A percentile compares a stretch with the other conserved stretches of the same genome.
Evolutionary conservation across 805 yeast genomes (phyloP).

Genomic region (Yarrowia alimentaria): DNA sequence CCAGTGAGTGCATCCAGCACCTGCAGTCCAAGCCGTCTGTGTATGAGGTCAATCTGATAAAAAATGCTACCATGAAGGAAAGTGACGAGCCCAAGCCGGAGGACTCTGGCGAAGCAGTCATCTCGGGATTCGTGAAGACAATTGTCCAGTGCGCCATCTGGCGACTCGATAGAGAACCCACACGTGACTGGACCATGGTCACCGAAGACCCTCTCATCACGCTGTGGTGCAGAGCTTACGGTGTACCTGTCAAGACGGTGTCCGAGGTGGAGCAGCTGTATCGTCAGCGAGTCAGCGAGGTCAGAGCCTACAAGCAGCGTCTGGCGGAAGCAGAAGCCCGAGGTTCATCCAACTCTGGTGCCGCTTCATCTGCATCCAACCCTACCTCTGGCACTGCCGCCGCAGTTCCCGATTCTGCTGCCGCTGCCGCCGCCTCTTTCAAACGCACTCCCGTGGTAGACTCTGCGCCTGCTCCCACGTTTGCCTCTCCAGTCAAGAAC

Average conservation of each 20-base stretch:
- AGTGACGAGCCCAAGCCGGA: not conserved
- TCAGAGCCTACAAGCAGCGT: not conserved
- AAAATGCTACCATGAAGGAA: slow-evolving; percentile 22
- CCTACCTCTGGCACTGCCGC: too few relatives aligned
- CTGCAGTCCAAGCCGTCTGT: slow-evolving; percentile 1
- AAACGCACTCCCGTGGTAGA: not conserved
- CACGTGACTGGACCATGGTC: slow-evolving; percentile 12
- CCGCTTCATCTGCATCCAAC: not conserved
- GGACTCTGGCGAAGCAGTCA: not conserved
- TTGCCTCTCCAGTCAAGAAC: too few relatives aligned
- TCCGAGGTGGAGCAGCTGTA: slow-evolving; percentile 20
- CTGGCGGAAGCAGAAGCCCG: not conserved
- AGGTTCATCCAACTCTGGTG: not conserved
- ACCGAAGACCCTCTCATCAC: slow-evolving; percentile 4
- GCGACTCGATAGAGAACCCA: slow-evolving; percentile 4
- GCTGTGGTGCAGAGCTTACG: slow-evolving; percentile 17
- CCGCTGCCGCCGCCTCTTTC: too few relatives aligned
- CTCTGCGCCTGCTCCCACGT: slow-evolving; percentile 3
- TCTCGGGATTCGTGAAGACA: not conserved
- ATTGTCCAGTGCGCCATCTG: slow-evolving; percentile 12
- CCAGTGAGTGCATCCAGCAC: not conserved
- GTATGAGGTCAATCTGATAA: slow-evolving; percentile 10
- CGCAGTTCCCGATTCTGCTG: too few relatives aligned
- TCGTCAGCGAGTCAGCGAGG: slow-evolving; percentile 6
- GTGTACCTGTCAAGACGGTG: not conserved